Conservation (phyloP, 2,329 filamentous ascomycete species). For the Apiospora marii region DNA sequence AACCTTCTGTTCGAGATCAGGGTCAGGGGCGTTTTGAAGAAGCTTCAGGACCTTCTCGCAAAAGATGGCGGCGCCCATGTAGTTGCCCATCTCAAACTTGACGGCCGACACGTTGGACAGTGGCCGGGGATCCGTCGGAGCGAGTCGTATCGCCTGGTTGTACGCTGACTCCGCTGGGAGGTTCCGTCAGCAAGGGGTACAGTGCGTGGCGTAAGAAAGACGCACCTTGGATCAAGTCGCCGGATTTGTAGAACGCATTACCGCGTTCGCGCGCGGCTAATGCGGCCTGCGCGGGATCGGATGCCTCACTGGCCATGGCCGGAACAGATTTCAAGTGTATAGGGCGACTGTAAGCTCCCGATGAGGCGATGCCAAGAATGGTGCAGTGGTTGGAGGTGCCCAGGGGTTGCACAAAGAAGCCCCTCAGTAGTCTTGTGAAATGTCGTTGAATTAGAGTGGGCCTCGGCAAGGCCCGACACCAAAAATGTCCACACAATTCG, state of each 20-base stretch:
- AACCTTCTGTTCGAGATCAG: slow-evolving; percentile 28
- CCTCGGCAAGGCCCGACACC: neutral
- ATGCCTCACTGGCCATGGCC: neutral
- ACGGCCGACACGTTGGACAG: slow-evolving; percentile 34
- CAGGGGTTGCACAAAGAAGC: neutral
- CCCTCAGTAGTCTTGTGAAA: neutral
- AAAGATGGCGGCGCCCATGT: slow-evolving; percentile 28
- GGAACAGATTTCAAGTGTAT: neutral
- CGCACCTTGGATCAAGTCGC: slow-evolving; percentile 2
- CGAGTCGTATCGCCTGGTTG: slow-evolving; percentile 1
- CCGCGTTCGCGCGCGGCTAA: slow-evolving; percentile 3
- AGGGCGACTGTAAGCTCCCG: neutral
- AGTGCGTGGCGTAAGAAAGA: neutral
- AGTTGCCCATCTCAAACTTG: slow-evolving; percentile 36
- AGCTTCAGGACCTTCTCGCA: slow-evolving; percentile 29
- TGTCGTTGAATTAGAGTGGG: slow-evolving; percentile 18
- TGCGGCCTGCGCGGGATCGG: neutral
- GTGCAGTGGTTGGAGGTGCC: neutral
- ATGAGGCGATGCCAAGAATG: neutral
- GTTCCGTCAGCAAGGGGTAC: neutral
- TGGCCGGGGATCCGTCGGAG: slow-evolving; percentile 21
- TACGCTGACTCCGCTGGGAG: neutral
- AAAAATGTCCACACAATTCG: neutral
- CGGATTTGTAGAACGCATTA: slow-evolving; percentile 5
- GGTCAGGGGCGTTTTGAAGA: slow-evolving; percentile 16